These are phyloP conservation scores for Starmera amethionina DNA, from an alignment of 805 yeast genomes.

Conservation along the genomic window DNA sequence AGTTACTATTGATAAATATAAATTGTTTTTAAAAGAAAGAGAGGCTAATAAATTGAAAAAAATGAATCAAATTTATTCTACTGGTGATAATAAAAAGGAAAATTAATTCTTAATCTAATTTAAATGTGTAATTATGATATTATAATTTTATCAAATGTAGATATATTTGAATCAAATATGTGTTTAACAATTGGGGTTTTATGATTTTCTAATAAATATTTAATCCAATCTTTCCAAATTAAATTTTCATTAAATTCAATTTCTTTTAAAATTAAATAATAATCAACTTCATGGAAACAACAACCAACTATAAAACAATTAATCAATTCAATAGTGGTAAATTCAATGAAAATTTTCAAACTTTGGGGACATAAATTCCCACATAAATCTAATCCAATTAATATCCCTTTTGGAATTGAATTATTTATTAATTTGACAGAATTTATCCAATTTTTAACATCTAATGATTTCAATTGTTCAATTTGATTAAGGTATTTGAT, in stretches of 20 bases:
- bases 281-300: conserved; percentile 7
- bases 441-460: neutral
- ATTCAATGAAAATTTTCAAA: neutral
- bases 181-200: neutral
- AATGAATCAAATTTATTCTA: conserved; percentile 1
- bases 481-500: neutral
- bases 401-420: conserved; percentile 1
- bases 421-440: conserved; percentile 3
- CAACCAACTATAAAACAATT: conserved; percentile 7
- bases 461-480: neutral
- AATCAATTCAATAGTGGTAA: neutral
- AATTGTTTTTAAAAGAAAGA: conserved; percentile 39
- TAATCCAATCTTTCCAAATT: neutral
- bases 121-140: no score
- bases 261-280: neutral
- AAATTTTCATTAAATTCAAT: conserved; percentile 1
- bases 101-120: no score
- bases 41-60: conserved; percentile 20
- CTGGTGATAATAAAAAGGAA: no score
- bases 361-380: conserved; percentile 4
- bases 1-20: conserved; percentile 59
- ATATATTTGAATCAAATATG: conserved; percentile 1
- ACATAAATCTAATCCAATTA: conserved; percentile 10
- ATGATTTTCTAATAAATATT: neutral
- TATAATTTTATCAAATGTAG: no score